Percentiles rank a stretch among this genome's conserved stretches.
Conservation (phyloP, 2,329 filamentous ascomycete species). For the Claviceps sp. region DNA sequence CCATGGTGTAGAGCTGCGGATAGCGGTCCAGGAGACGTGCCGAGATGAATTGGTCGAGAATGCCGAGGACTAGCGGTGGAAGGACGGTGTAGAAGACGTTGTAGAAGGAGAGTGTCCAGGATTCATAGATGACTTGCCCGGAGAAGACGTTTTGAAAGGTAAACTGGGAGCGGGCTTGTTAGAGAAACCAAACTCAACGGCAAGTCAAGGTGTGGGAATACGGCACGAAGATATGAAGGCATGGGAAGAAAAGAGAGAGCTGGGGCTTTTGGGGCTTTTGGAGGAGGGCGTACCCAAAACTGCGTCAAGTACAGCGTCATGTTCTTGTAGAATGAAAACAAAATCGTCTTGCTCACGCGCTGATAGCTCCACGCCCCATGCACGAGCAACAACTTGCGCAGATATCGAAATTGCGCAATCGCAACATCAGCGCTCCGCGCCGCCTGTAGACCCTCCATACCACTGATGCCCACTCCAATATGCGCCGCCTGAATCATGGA, state of each 20-base stretch:
- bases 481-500: conserved; percentile 99
- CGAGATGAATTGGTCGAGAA: conserved; percentile 95
- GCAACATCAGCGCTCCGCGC: conserved; percentile 91
- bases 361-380: conserved; percentile 98
- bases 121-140: conserved; percentile 95
- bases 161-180: conserved; percentile 40
- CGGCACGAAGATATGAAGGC: not conserved
- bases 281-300: conserved; percentile 62
- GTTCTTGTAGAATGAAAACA: conserved; percentile 99
- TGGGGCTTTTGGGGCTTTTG: no score
- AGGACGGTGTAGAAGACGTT: conserved; percentile 96
- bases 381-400: conserved; percentile 85
- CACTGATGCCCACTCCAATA: conserved; percentile 94
- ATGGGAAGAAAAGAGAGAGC: not conserved
- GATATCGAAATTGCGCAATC: conserved; percentile 89
- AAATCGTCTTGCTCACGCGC: conserved; percentile 87
- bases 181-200: not conserved
- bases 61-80: conserved; percentile 85
- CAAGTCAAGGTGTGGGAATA: no score
- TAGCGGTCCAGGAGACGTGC: conserved; percentile 88
- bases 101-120: conserved; percentile 98
- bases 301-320: conserved; percentile 98
- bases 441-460: conserved; percentile 91
- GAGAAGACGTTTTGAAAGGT: conserved; percentile 98
- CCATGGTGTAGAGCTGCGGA: conserved; percentile 86